Conservation (phyloP, 2,329 filamentous ascomycete genomes). For the Pseudocercospora fijiensis region DNA sequence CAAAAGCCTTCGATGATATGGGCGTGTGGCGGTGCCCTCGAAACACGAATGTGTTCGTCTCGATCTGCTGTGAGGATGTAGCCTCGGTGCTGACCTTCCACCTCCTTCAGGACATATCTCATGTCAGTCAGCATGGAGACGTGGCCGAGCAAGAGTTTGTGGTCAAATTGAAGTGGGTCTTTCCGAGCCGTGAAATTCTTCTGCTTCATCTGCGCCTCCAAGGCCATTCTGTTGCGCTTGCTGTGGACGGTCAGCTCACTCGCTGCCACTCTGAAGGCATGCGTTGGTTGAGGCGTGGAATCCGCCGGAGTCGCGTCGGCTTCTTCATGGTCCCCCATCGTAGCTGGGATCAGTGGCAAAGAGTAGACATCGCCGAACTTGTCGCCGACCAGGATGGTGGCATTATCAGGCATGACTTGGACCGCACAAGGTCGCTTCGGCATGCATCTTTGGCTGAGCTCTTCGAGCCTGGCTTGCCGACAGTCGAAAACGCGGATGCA, state of each 20-base stretch:
- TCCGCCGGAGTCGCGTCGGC: constrained; percentile 26
- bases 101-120: constrained; percentile 51
- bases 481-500: constrained; percentile 78
- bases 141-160: constrained; percentile 80
- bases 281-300: constrained; percentile 28
- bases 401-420: constrained; percentile 65
- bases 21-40: constrained; percentile 74
- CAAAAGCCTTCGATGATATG: constrained; percentile 89
- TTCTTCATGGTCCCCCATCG: constrained; percentile 38
- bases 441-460: constrained; percentile 77
- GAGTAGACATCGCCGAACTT: constrained; percentile 98
- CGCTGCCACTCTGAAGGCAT: constrained; percentile 52
- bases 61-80: constrained; percentile 69
- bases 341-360: constrained; percentile 64
- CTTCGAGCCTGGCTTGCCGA: constrained; percentile 60
- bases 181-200: constrained; percentile 47
- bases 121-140: constrained; percentile 91
- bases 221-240: constrained; percentile 57
- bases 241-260: constrained; percentile 62
- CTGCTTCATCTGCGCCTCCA: constrained; percentile 57
- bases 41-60: constrained; percentile 85
- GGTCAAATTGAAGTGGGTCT: constrained; percentile 61
- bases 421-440: constrained; percentile 85
- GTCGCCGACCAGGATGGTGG: constrained; percentile 78
- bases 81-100: constrained; percentile 47